These are phyloP conservation scores for Globisporangium nodosum DNA, from an alignment of 352 stramenopile species.

Conservation along the genomic window DNA sequence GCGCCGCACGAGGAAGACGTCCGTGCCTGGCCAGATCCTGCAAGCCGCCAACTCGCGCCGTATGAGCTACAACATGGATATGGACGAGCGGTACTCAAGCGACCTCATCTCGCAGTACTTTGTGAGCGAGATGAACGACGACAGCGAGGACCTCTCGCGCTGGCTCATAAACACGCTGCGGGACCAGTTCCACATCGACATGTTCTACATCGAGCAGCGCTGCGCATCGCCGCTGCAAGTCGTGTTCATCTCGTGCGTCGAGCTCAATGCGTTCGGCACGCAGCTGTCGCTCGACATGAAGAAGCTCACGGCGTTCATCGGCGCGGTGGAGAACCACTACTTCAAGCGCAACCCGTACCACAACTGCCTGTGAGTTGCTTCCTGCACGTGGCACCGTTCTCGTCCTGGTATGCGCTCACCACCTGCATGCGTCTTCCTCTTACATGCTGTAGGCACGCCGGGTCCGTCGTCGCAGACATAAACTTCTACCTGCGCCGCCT, in stretches of 20 bases:
- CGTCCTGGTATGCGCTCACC: not conserved
- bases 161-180: conserved; percentile 52
- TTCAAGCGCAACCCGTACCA: conserved; percentile 65
- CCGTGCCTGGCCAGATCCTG: conserved; percentile 10
- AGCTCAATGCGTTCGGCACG: conserved; percentile 42
- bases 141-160: conserved; percentile 28
- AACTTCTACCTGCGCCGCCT: conserved; percentile 61
- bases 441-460: conserved; percentile 37
- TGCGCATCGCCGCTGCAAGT: conserved; percentile 38
- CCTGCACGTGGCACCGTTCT: conserved; percentile 5
- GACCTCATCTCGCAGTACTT: conserved; percentile 22
- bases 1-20: conserved; percentile 5
- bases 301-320: conserved; percentile 39
- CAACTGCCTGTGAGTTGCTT: conserved; percentile 47
- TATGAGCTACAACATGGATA: conserved; percentile 13
- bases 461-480: conserved; percentile 53
- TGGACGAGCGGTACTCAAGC: conserved; percentile 15
- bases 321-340: conserved; percentile 55
- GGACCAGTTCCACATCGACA: conserved; percentile 58
- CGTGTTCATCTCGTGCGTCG: conserved; percentile 49
- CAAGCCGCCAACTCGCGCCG: conserved; percentile 15
- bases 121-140: conserved; percentile 10
- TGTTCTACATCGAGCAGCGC: conserved; percentile 51
- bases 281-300: conserved; percentile 42
- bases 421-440: not conserved